Base-by-base conservation (phyloP, 2,329 filamentous ascomycete genomes). In the Ophiostoma populinum region DNA sequence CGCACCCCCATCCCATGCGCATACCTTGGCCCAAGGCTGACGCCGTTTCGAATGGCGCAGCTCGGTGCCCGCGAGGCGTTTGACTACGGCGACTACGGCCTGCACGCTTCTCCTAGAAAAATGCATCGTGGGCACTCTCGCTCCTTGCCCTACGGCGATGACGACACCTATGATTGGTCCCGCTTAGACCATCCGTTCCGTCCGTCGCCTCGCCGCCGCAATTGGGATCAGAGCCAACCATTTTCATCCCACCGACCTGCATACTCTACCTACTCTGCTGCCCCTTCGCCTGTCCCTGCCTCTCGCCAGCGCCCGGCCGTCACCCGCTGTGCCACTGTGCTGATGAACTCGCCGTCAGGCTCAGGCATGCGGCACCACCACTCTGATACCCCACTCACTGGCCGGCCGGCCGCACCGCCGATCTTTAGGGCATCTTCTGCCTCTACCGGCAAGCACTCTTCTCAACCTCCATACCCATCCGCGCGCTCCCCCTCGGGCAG, bases 11-110 rank as follows among this genome's bases (percentile, higher is more conserved):
- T 34, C 17, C 37, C 35, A 46, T 45, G 45, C 38, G 29, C 40
- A 32, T 37, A 32, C 38, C 38, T 26, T 40, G 33, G 28, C 35
- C 25, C 39, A 38, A 41, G 48, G 48, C 49, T 49, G 43, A 45
- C 43, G 38, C 39, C 41, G 40, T 40, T 43, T 46, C 47, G 49
- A 51, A 55, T 55, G 49, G 50, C 49, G 39, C 47, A 47, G 38
- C 40, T 45, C 34, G 43, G 47, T 38, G 42, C 47, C 39, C 42
- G 43, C 42, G 43, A 43, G 29, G 46, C 38, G 12, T 38, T 46
- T 42, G 45, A 47, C 31, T 44, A 41, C 32, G 46, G 41, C 39
- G 20, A 24, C 5, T 24, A 24, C 22, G 22, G 22, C 39, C 45
- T 19, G 41, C 42, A 28, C 45, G 40, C 41, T 38, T 43, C 19